These are phyloP conservation scores for Phytophthora pinifolia DNA, from an alignment of 352 stramenopile species.

Conservation along the genomic window DNA sequence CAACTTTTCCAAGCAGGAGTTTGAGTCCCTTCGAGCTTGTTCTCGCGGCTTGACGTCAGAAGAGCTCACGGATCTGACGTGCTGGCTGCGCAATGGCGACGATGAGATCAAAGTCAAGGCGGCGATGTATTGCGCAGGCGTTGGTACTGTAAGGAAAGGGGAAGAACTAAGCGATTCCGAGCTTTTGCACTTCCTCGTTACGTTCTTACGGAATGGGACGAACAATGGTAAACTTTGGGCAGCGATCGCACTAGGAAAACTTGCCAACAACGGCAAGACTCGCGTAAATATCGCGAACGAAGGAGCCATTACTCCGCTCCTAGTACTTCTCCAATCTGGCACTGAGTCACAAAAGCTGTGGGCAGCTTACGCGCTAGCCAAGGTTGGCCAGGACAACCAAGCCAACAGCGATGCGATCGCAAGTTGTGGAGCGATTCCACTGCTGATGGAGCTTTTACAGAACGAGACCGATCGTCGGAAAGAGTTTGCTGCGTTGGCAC, in stretches of 20 bases:
- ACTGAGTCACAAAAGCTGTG: conserved; percentile 3
- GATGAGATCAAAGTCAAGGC: neutral
- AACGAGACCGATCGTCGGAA: neutral
- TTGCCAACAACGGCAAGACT: conserved; percentile 1
- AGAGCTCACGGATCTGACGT: neutral
- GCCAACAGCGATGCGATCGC: neutral
- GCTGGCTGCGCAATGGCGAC: neutral
- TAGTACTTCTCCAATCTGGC: conserved; percentile 6
- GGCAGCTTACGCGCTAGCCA: conserved; percentile 1
- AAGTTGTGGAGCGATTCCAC: neutral
- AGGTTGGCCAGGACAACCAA: neutral
- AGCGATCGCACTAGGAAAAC: neutral
- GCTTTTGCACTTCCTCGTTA: neutral
- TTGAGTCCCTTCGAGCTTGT: neutral
- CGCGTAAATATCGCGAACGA: neutral
- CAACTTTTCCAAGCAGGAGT: neutral
- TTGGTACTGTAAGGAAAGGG: neutral
- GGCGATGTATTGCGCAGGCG: conserved; percentile 2
- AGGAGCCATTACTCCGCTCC: neutral
- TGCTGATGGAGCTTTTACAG: neutral
- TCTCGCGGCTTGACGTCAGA: neutral
- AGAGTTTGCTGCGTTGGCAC: neutral
- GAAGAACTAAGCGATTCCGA: neutral
- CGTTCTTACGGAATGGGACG: neutral
- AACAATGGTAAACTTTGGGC: neutral